Base-by-base conservation (phyloP, 2,329 filamentous ascomycete genomes). In the Lasiodiplodia sp. region DNA sequence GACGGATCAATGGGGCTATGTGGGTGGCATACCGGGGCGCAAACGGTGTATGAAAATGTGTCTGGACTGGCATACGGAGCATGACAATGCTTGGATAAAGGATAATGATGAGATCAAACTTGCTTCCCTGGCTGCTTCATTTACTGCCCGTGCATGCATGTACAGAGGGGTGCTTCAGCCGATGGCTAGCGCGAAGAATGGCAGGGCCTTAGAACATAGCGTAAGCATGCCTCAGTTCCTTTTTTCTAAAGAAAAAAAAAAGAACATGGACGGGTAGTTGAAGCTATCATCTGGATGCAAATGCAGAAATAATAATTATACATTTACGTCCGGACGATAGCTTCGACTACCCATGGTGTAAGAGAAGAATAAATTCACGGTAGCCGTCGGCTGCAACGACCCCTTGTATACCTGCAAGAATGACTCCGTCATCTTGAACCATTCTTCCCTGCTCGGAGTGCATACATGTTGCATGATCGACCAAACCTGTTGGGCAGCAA, bases 1-100 rank as follows among this genome's bases (percentile, higher is more conserved):
- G 31, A 4, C 14, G 47, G 21, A 23, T 31, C 18, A 47, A 52
- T n/a, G 10, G n/a, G 44, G 44, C 12, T 12, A 52, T 25, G 38
- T 37, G 44, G n/a, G 28, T 18, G 60, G 44, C 12, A 21, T 64
- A 52, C 47, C 38, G 47, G 12, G 47, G 44, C 37, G 60, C 60
- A 53, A 52, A 25, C 14, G 31, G n/a, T 53, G 60, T 64, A 25
- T 52, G 31, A 52, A 64, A 51, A 11, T 28, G 44, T 40, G 60
- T 53, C 37, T 52, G 47, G 18, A n/a, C 18, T 23, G n/a, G 44
- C 8, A 18, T 63, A 52, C 14, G 40, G 25, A 49, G 47, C 47
- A 25, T 25, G 11, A 14, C 6, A 5, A n/a, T 38, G 44, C 44
- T 64, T 64, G 60, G 58, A 31, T 64, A 64, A 31, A 64, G 23